phyloP scores from a whole-genome alignment of 805 yeast species.

The Komagataella ulmi region DNA sequence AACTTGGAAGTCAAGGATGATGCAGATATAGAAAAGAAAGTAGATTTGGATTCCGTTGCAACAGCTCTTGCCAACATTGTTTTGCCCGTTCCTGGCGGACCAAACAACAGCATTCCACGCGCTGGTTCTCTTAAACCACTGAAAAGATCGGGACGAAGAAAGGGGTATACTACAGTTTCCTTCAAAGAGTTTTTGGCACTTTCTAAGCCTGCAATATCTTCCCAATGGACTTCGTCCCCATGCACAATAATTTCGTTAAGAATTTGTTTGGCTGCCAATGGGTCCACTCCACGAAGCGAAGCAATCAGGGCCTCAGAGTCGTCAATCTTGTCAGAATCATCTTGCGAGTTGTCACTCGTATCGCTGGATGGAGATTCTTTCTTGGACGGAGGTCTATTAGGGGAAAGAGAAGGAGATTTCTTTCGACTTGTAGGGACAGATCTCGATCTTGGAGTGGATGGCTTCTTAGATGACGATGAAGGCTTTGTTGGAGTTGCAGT shows the following conservation, averaged over 20 bases:
- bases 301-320: conserved; percentile 23
- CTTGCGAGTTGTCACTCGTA: conserved; percentile 9
- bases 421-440: neutral
- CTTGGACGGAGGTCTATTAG: conserved; percentile 3
- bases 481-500: neutral
- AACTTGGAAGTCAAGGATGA: conserved; percentile 80
- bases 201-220: conserved; percentile 86
- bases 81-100: conserved; percentile 99
- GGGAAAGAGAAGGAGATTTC: neutral
- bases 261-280: conserved; percentile 66
- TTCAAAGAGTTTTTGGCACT: conserved; percentile 80
- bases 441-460: neutral
- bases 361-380: conserved; percentile 13
- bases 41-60: conserved; percentile 87
- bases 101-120: conserved; percentile 89
- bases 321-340: conserved; percentile 6
- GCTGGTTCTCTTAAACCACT: conserved; percentile 89
- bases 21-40: conserved; percentile 85
- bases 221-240: conserved; percentile 91
- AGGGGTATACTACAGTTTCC: conserved; percentile 94
- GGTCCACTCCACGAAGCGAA: conserved; percentile 64
- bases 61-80: conserved; percentile 96
- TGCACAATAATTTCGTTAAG: conserved; percentile 77
- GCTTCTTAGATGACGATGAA: neutral
- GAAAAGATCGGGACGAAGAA: conserved; percentile 84